Conservation (phyloP, 75 land plant genomes). For the Adiantum capillusveneris region DNA sequence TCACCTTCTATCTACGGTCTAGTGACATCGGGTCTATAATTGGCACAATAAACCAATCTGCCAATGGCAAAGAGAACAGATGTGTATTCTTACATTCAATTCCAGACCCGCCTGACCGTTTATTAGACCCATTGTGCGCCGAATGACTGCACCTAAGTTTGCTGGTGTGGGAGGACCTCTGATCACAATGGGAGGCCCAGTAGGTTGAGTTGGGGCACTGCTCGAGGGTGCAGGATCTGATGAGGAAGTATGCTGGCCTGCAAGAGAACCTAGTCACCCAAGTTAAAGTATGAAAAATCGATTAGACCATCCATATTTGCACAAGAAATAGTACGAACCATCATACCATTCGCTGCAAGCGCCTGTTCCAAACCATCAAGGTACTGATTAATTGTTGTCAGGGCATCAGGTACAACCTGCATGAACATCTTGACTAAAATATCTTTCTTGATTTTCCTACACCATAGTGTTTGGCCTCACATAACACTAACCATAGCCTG, state of each 20-base stretch:
- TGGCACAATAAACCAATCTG: too few relatives aligned
- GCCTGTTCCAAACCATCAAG: slow-evolving; percentile 56
- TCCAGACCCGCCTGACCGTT: slow-evolving; percentile 46
- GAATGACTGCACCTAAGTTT: slow-evolving; percentile 61
- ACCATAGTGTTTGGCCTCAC: neutral
- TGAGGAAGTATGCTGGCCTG: too few relatives aligned
- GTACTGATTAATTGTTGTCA: slow-evolving; percentile 79
- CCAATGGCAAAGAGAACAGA: too few relatives aligned
- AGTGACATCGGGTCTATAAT: too few relatives aligned
- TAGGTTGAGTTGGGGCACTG: neutral
- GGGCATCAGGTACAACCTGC: slow-evolving; percentile 90
- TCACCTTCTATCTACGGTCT: too few relatives aligned
- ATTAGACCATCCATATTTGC: neutral
- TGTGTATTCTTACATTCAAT: slow-evolving; percentile 54
- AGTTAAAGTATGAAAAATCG: too few relatives aligned
- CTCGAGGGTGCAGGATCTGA: neutral
- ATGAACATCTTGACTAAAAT: neutral
- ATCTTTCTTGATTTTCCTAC: too few relatives aligned
- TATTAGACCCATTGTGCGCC: slow-evolving; percentile 54
- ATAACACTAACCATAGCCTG: slow-evolving; percentile 4
- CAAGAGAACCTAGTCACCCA: too few relatives aligned
- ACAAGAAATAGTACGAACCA: too few relatives aligned
- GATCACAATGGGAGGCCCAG: neutral
- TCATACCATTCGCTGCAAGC: slow-evolving; percentile 43
- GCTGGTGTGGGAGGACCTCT: slow-evolving; percentile 52